Evolutionary conservation across 2,329 filamentous ascomycete species (phyloP), one percentile per base, ranked within the genome.

Genomic region (Aureobasidium sp.): DNA sequence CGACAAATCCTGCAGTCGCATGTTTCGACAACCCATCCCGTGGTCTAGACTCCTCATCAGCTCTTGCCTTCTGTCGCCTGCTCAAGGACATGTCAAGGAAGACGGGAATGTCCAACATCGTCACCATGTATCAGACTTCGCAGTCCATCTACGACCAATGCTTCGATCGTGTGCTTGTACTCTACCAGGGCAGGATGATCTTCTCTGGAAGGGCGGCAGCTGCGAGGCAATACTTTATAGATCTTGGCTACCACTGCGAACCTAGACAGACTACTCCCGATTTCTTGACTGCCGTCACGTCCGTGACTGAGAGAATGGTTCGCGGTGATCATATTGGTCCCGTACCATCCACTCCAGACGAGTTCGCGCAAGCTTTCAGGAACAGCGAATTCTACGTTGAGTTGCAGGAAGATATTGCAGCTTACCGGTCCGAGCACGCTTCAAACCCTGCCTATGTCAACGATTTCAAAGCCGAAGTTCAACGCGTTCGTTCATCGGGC

Each of bases 141-240:
- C 72, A 76, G 61, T 72, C 70, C 14, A 77, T 86, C 15, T 87
- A 86, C 68, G 79, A 84, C 60, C 81, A 86, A 62, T 75, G 85
- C 20, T 92, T 93, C 68, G 88, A 93, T 74, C 91, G 91, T 70
- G 84, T 84, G 0, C 79, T 86, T 0, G 86, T 94, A 0, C 76
- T 93, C 0, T 91, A 92, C 68, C 86, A 91, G 69, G 90, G 89
- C 0, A 81, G 86, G 0, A 84, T 92, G 70, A 92, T 92, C 62
- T 90, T 88, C 70, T 87, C 88, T 66, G 87, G 87, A 6, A 81
- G 78, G 3, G 79, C 85, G 8, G 78, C 81, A 29, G 76, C 80
- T 6, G 87, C 87, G 0, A 83, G 78, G 66, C 77, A 83, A 63
- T 89, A 88, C 73, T 90, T 90, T 65, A 72, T 86, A 66, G 77